phyloP scores from a whole-genome alignment of 106 monocot species.

The Platanthera guangdongensis region DNA sequence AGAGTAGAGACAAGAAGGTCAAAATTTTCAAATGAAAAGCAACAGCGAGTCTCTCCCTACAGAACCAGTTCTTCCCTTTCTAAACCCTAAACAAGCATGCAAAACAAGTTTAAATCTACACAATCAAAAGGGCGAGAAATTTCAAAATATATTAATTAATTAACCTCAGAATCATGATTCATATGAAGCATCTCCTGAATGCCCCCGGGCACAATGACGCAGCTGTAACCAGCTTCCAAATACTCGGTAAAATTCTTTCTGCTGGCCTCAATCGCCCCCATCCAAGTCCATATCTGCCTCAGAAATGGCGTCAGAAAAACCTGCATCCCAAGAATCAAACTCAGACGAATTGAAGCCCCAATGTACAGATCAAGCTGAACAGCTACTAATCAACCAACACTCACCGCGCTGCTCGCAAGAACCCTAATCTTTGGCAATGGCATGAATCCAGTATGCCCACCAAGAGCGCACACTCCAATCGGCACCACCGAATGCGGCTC shows the following conservation, averaged over 20 bases:
- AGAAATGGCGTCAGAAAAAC: conserved; percentile 30
- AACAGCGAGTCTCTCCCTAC: too few relatives aligned
- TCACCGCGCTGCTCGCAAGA: conserved; percentile 46
- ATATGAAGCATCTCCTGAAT: conserved; percentile 30
- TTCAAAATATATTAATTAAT: conserved; percentile 6
- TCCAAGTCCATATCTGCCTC: conserved; percentile 35
- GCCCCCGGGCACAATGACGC: conserved; percentile 31
- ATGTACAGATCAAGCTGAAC: not conserved
- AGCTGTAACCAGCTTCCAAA: conserved; percentile 32
- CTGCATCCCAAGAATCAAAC: conserved; percentile 2
- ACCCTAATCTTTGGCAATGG: conserved; percentile 40
- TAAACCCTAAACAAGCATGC: too few relatives aligned
- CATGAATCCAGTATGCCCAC: conserved; percentile 33
- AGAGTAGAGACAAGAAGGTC: too few relatives aligned
- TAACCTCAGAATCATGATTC: conserved; percentile 17
- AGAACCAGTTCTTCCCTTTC: too few relatives aligned
- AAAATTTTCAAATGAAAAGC: too few relatives aligned
- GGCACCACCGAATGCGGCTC: conserved; percentile 13
- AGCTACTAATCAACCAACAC: not conserved
- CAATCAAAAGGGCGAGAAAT: too few relatives aligned
- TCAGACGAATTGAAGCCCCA: not conserved
- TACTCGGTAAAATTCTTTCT: conserved; percentile 22
- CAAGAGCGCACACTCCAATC: conserved; percentile 22
- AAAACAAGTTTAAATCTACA: too few relatives aligned
- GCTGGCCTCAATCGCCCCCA: conserved; percentile 25